These are phyloP conservation scores for Biscogniauxia sp. DNA, from an alignment of 2,329 filamentous ascomycete genomes.

Conservation along the genomic window DNA sequence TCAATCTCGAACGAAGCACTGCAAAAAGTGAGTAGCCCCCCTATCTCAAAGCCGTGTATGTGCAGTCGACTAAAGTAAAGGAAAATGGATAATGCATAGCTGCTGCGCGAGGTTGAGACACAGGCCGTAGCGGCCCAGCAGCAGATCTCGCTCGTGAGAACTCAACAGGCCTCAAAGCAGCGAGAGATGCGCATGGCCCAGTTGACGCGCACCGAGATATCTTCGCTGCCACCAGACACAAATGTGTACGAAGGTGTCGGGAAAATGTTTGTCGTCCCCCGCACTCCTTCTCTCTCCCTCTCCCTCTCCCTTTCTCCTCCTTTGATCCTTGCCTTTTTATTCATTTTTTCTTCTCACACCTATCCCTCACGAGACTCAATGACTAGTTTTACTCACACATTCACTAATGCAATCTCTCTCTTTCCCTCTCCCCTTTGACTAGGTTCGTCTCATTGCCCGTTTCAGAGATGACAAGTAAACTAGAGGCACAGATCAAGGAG, in stretches of 20 bases:
- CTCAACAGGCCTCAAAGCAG: constrained; percentile 81
- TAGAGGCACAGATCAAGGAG: constrained; percentile 71
- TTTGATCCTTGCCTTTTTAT: not conserved
- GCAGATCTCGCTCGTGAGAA: constrained; percentile 82
- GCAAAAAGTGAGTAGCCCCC: constrained; percentile 68
- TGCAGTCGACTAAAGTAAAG: constrained; percentile 8
- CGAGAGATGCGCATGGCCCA: constrained; percentile 86
- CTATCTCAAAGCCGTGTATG: constrained; percentile 1
- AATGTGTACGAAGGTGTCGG: constrained; percentile 92
- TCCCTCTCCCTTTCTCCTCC: not conserved
- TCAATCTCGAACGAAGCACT: constrained; percentile 91
- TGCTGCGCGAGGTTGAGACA: constrained; percentile 90
- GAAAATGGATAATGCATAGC: constrained; percentile 49
- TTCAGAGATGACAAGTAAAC: constrained; percentile 69
- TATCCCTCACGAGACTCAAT: not conserved
- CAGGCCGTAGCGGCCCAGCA: constrained; percentile 87
- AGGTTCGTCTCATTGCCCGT: constrained; percentile 88
- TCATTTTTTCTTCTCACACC: constrained; percentile 6
- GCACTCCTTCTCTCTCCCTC: not conserved
- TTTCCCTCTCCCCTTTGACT: constrained; percentile 2
- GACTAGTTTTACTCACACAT: not conserved
- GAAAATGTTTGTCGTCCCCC: constrained; percentile 72
- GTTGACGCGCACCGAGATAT: constrained; percentile 80
- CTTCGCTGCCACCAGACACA: constrained; percentile 70
- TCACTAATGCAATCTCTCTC: not conserved